Conservation (phyloP, 1,139 yeast genomes). For the Saccharomycopsis hybrid region DNA sequence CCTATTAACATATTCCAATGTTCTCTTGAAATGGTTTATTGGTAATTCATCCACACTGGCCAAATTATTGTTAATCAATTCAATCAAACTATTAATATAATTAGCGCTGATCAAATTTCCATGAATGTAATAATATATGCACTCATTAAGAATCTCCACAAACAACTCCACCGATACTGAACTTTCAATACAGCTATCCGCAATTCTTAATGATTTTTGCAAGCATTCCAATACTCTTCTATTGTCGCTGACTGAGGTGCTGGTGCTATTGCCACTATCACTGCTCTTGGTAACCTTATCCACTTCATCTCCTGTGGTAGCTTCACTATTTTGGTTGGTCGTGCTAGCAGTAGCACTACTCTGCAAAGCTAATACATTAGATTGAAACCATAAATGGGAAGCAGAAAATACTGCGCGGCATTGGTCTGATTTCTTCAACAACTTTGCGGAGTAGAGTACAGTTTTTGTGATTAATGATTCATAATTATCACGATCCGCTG, state of each 20-base stretch:
- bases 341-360: slow-evolving; percentile 27
- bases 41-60: slow-evolving; percentile 38
- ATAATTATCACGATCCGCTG: slow-evolving; percentile 47
- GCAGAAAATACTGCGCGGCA: slow-evolving; percentile 86
- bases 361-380: slow-evolving; percentile 37
- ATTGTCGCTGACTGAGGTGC: no score
- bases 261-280: slow-evolving; percentile 29
- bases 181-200: slow-evolving; percentile 89
- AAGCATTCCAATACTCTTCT: slow-evolving; percentile 62
- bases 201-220: slow-evolving; percentile 75
- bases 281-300: slow-evolving; percentile 3
- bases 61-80: slow-evolving; percentile 71
- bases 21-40: slow-evolving; percentile 53
- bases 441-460: slow-evolving; percentile 81
- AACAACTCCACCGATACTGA: slow-evolving; percentile 73
- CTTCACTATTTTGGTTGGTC: slow-evolving; percentile 10
- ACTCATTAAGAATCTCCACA: slow-evolving; percentile 82
- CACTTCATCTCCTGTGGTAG: slow-evolving; percentile 26
- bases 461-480: slow-evolving; percentile 78
- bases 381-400: slow-evolving; percentile 78
- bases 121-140: slow-evolving; percentile 77
- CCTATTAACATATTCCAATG: slow-evolving; percentile 56
- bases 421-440: slow-evolving; percentile 88
- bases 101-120: slow-evolving; percentile 70
- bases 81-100: slow-evolving; percentile 82